phyloP scores from a whole-genome alignment of 164 flowering plant genomes.

The Sedum album region DNA sequence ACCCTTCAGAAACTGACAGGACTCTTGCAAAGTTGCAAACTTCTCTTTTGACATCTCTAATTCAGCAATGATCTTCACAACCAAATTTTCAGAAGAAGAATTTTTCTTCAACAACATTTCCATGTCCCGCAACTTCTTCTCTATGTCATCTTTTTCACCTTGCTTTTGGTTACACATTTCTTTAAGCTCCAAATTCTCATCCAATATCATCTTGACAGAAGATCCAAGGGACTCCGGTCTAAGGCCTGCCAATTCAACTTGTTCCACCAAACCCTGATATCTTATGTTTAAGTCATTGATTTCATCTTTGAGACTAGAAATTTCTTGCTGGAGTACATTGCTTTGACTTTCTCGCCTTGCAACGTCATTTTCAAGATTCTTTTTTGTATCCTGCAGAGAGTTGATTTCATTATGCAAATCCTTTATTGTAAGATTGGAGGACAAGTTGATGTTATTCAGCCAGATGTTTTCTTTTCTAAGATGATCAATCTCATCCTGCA shows the following conservation, averaged over 20 bases:
- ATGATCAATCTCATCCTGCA: slow-evolving; percentile 46
- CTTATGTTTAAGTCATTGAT: slow-evolving; percentile 36
- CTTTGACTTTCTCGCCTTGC: slow-evolving; percentile 35
- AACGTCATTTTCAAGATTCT: slow-evolving; percentile 63
- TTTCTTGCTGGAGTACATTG: slow-evolving; percentile 53
- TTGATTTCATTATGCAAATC: slow-evolving; percentile 45
- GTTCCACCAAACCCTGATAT: slow-evolving; percentile 42
- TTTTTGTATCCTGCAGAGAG: slow-evolving; percentile 50
- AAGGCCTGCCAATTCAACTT: slow-evolving; percentile 55
- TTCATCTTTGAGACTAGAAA: slow-evolving; percentile 54
- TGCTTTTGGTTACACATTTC: slow-evolving; percentile 32
- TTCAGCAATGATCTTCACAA: slow-evolving; percentile 38
- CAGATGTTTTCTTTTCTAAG: slow-evolving; percentile 44
- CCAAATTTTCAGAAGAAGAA: slow-evolving; percentile 31
- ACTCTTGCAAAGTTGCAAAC: slow-evolving; percentile 43
- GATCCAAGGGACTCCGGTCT: slow-evolving; percentile 37
- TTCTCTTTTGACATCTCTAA: slow-evolving; percentile 39
- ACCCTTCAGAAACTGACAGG: slow-evolving; percentile 38
- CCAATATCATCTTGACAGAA: slow-evolving; percentile 54
- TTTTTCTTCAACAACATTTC: slow-evolving; percentile 35
- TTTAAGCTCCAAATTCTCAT: slow-evolving; percentile 57
- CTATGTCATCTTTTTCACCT: slow-evolving; percentile 40
- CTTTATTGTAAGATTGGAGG: slow-evolving; percentile 35
- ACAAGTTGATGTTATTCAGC: slow-evolving; percentile 43
- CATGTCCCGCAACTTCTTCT: slow-evolving; percentile 42